These are phyloP conservation scores for Sporothrix brunneoviolacea DNA, from an alignment of 2,329 filamentous ascomycete species.

Conservation along the genomic window DNA sequence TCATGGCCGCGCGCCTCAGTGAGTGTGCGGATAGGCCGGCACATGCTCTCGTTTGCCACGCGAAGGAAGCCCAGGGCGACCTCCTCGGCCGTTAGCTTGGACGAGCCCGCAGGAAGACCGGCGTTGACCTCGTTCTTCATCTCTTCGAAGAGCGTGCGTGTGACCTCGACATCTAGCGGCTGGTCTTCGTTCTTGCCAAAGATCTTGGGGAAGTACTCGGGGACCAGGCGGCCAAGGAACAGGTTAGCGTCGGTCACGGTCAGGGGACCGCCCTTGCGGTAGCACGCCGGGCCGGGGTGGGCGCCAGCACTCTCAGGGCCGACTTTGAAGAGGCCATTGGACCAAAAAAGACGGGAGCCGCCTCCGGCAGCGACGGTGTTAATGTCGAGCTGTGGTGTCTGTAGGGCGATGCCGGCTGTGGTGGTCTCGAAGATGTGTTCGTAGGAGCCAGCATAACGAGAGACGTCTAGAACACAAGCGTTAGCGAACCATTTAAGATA, in stretches of 20 bases:
- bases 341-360: slow-evolving; percentile 59
- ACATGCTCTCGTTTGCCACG: slow-evolving; percentile 66
- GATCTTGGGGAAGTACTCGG: slow-evolving; percentile 62
- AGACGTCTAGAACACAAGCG: too few species aligned
- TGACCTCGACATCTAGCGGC: slow-evolving; percentile 66
- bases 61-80: slow-evolving; percentile 57
- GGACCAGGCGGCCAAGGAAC: slow-evolving; percentile 47
- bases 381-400: slow-evolving; percentile 85
- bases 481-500: too few species aligned
- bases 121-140: slow-evolving; percentile 72
- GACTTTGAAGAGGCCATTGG: slow-evolving; percentile 84
- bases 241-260: slow-evolving; percentile 58
- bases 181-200: slow-evolving; percentile 60
- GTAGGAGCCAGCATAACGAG: slow-evolving; percentile 42
- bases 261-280: slow-evolving; percentile 46
- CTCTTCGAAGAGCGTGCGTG: slow-evolving; percentile 73
- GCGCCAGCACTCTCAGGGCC: slow-evolving; percentile 71
- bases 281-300: slow-evolving; percentile 61
- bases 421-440: slow-evolving; percentile 66
- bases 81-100: slow-evolving; percentile 50
- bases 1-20: slow-evolving; percentile 93
- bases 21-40: slow-evolving; percentile 74
- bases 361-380: slow-evolving; percentile 79
- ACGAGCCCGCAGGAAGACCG: slow-evolving; percentile 49
- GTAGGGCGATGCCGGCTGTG: slow-evolving; percentile 74